Base-by-base conservation (phyloP, 2,329 filamentous ascomycete genomes). In the Chaetomium sp. region DNA sequence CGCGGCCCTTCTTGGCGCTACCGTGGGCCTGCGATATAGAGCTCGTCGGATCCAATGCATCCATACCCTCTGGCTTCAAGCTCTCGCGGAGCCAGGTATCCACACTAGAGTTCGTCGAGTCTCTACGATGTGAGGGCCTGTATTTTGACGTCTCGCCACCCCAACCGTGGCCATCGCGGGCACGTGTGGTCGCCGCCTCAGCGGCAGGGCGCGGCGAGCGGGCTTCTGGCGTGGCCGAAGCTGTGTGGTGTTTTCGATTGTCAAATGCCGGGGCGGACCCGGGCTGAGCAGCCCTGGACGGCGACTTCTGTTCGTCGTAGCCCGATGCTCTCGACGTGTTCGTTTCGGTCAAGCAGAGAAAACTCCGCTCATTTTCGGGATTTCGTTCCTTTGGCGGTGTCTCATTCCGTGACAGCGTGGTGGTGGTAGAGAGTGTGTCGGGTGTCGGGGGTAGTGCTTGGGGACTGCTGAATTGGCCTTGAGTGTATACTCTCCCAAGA, bases 1-100 rank as follows among this genome's bases (percentile, higher is more conserved):
- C 68, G 29, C 75, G 72, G 51, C 70, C 67, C 63, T 66, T n/a
- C 31, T 64, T 49, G 23, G 57, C 42, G 53, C 63, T 56, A 16
- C 63, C 61, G 35, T 67, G 57, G 6, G 67, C 62, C 33, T 72
- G 70, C 13, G 68, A 72, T 3, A 74, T 71, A 0, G 72, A 70
- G 51, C 66, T 70, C 63, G 69, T 63, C 1, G 69, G 67, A 42
- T 66, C 66, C 1, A 73, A 66, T 0, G 57, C 65, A n/a, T 70
- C 66, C 8, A 72, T 71, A 0, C 69, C 72, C 0, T 74, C 72
- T 1, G 81, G 78, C 55, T 82, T 82, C 35, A 79, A 74, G 60
- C 82, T 83, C 71, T 85, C 83, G 7, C 79, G 80, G 75, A 87
- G 79, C 85, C 85, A 87, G 27, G 85, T 83, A 61, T 87, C 85